Evolutionary conservation across 2,329 filamentous ascomycete species (phyloP).

Genomic region (Phialophora chinensis): DNA sequence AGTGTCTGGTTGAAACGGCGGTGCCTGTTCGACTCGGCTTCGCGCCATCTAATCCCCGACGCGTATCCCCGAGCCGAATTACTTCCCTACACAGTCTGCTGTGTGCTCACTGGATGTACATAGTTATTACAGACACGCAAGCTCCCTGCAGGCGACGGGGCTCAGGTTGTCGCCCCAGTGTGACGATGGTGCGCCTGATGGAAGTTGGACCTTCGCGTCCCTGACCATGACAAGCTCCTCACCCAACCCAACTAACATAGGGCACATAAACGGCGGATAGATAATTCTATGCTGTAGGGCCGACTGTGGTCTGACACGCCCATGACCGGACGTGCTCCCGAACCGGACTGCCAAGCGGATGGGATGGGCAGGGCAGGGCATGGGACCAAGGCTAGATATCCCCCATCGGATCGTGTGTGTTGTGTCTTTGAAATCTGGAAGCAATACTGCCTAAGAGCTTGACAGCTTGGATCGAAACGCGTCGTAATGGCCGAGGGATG

Average conservation of each 20-base stretch:
- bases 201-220: no score
- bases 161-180: no score
- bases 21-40: slow-evolving; percentile 1
- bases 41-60: not conserved
- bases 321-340: not conserved
- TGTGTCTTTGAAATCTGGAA: not conserved
- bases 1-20: not conserved
- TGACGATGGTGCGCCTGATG: no score
- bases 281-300: not conserved
- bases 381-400: not conserved
- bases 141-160: no score
- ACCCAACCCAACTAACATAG: no score
- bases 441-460: not conserved
- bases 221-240: no score
- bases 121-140: no score
- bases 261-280: no score
- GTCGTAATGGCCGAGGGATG: not conserved
- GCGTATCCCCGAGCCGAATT: not conserved
- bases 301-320: not conserved
- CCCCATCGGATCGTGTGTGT: not conserved
- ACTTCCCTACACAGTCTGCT: not conserved
- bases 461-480: not conserved
- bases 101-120: not conserved
- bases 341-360: not conserved
- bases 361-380: not conserved